phyloP scores from a whole-genome alignment of 208 protist genomes.

The Trypanosoma avium region DNA sequence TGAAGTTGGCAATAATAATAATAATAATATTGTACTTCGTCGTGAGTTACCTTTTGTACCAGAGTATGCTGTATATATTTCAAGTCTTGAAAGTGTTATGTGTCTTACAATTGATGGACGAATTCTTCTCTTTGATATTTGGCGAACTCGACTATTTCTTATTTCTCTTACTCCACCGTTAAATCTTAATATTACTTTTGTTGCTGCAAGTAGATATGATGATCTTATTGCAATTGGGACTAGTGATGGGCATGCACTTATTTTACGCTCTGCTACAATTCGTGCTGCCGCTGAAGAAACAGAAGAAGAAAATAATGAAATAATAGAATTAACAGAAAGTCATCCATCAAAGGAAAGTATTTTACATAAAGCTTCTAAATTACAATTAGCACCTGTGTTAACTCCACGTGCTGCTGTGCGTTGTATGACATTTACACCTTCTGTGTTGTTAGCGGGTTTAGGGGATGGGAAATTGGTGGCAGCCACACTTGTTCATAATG shows the following conservation, averaged over 20 bases:
- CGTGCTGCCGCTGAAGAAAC: conserved; percentile 5
- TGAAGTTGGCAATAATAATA: no score
- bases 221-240: conserved; percentile 76
- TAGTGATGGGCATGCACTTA: conserved; percentile 47
- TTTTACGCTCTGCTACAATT: conserved; percentile 36
- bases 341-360: conserved; percentile 20
- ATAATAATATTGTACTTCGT: conserved; percentile 40
- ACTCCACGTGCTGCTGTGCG: conserved; percentile 38
- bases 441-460: conserved; percentile 77
- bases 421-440: conserved; percentile 75
- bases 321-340: neutral
- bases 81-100: conserved; percentile 53
- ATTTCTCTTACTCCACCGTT: neutral
- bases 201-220: conserved; percentile 68
- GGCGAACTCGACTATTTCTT: conserved; percentile 31
- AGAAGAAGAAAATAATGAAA: neutral
- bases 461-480: conserved; percentile 77
- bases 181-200: conserved; percentile 35
- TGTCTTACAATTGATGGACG: conserved; percentile 59
- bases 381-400: conserved; percentile 44
- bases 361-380: conserved; percentile 32
- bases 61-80: conserved; percentile 65
- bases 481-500: conserved; percentile 46
- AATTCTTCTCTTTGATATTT: conserved; percentile 63
- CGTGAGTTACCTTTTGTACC: conserved; percentile 76